These are phyloP conservation scores for Nannochloris sp. DNA, from an alignment of 139 green algal species.

Conservation along the genomic window DNA sequence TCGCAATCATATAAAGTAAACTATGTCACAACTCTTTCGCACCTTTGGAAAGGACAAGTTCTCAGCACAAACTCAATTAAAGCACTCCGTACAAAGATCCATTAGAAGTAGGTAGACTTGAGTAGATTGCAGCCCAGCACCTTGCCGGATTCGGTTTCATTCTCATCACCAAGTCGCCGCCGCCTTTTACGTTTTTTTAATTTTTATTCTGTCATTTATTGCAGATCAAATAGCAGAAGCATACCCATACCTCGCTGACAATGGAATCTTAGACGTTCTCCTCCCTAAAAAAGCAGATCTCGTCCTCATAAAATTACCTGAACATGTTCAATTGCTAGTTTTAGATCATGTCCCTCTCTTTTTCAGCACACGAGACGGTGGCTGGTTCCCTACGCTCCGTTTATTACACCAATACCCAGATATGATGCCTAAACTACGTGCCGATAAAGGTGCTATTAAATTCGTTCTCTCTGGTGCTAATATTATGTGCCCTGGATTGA, in stretches of 20 bases:
- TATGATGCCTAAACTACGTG: constrained; percentile 67
- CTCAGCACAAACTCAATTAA: constrained; percentile 23
- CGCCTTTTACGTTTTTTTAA: not conserved
- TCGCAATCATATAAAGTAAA: not conserved
- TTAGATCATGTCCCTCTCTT: constrained; percentile 80
- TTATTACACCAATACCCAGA: constrained; percentile 78
- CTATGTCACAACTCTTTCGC: constrained; percentile 28
- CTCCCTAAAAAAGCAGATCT: constrained; percentile 93
- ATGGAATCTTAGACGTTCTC: constrained; percentile 76
- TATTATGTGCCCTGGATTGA: constrained; percentile 99
- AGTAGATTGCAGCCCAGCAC: not conserved
- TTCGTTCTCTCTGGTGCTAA: constrained; percentile 96
- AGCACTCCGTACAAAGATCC: constrained; percentile 28
- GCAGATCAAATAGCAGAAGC: constrained; percentile 75
- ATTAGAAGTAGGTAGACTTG: constrained; percentile 21
- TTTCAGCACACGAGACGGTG: constrained; percentile 83
- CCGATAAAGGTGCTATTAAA: constrained; percentile 94
- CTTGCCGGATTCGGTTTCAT: not conserved
- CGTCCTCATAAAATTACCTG: constrained; percentile 79
- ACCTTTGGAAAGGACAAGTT: constrained; percentile 29
- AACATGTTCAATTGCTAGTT: constrained; percentile 80
- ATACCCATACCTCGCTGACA: constrained; percentile 80
- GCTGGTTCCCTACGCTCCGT: constrained; percentile 90
- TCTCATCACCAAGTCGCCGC: not conserved
- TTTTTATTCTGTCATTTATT: constrained; percentile 9